Conservation (phyloP, 1,284 basidiomycete genomes). For the Pisolithus thermaeus region DNA sequence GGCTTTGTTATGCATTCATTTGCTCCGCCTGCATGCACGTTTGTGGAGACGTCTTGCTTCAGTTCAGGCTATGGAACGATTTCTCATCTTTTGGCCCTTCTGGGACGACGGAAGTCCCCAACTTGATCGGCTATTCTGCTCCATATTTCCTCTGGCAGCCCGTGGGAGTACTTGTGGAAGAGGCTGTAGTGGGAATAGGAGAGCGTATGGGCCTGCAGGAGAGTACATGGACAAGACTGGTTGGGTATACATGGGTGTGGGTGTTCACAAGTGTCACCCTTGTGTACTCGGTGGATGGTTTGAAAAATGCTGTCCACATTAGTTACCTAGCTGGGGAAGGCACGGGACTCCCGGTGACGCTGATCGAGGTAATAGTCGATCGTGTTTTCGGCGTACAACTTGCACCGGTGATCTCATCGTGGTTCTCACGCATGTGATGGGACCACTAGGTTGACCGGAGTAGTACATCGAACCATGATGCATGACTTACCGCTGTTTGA, state of each 20-base stretch:
- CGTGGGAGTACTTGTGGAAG: conserved; percentile 26
- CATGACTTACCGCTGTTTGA: too few species aligned
- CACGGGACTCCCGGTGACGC: neutral
- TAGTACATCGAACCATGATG: too few species aligned
- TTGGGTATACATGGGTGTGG: conserved; percentile 4
- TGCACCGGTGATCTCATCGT: neutral
- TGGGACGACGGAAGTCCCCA: neutral
- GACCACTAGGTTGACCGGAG: too few species aligned
- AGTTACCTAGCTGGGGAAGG: neutral
- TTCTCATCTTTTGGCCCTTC: neutral
- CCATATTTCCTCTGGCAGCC: conserved; percentile 26
- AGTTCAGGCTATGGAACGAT: neutral
- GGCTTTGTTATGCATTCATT: conserved; percentile 1
- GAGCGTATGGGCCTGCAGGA: neutral
- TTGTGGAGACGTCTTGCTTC: conserved; percentile 15
- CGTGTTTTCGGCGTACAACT: neutral
- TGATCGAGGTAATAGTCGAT: neutral
- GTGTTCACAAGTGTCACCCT: neutral
- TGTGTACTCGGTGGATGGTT: neutral
- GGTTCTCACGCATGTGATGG: neutral
- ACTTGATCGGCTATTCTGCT: conserved; percentile 13
- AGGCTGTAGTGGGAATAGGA: conserved; percentile 15
- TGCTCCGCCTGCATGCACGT: conserved; percentile 1
- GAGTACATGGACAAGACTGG: neutral
- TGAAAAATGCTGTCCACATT: neutral